Conservation (phyloP, 352 stramenopile genomes). For the Chrysophaeum taylorii region DNA sequence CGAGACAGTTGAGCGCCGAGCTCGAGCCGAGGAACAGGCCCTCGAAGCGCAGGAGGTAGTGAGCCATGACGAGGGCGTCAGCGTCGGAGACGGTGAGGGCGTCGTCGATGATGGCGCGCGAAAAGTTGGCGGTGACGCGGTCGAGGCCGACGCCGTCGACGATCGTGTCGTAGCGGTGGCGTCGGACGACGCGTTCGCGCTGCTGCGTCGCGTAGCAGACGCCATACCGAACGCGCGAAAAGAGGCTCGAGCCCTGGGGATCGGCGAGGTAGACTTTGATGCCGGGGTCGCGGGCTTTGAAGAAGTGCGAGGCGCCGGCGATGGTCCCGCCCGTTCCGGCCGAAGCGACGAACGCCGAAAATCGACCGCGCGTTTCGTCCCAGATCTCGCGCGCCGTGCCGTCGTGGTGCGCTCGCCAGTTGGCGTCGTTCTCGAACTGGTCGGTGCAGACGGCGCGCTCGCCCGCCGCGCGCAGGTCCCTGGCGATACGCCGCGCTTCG, state of each 20-base stretch:
- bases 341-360: slow-evolving; percentile 96
- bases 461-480: slow-evolving; percentile 51
- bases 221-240: slow-evolving; percentile 85
- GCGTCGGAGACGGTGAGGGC: slow-evolving; percentile 77
- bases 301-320: slow-evolving; percentile 77
- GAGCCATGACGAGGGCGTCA: slow-evolving; percentile 92
- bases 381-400: slow-evolving; percentile 92
- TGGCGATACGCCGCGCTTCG: slow-evolving; percentile 69
- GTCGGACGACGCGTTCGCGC: slow-evolving; percentile 71
- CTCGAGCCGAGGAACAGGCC: slow-evolving; percentile 73
- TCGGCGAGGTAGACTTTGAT: slow-evolving; percentile 87
- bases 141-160: slow-evolving; percentile 94
- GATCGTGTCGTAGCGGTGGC: slow-evolving; percentile 93
- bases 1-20: slow-evolving; percentile 65
- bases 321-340: slow-evolving; percentile 94
- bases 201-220: slow-evolving; percentile 89
- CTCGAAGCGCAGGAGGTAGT: slow-evolving; percentile 85
- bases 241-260: slow-evolving; percentile 86
- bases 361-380: slow-evolving; percentile 64
- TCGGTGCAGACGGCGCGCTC: slow-evolving; percentile 81
- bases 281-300: slow-evolving; percentile 72
- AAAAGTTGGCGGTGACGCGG: slow-evolving; percentile 90
- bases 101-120: slow-evolving; percentile 65
- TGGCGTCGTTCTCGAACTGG: slow-evolving; percentile 95
- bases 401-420: slow-evolving; percentile 82